A percentile compares a stretch with the other conserved stretches of the same genome.
phyloP scores from a whole-genome alignment of 208 protist genomes.

The Phytomonas serpens region DNA sequence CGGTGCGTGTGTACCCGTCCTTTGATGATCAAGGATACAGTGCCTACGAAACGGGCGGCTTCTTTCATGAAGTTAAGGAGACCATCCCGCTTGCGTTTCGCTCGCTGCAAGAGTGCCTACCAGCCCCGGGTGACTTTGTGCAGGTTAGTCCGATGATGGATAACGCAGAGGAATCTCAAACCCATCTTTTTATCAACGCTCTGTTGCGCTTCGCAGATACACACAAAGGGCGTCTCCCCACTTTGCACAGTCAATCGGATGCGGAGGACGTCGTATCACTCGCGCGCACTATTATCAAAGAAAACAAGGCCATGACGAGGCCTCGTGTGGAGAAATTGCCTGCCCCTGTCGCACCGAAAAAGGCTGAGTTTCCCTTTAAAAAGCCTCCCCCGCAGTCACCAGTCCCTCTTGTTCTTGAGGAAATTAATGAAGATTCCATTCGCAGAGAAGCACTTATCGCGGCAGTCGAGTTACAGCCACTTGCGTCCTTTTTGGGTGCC shows the following conservation, averaged over 20 bases:
- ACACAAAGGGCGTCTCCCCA: conserved; percentile 40
- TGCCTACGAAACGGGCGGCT: conserved; percentile 73
- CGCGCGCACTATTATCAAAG: conserved; percentile 38
- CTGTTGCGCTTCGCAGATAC: conserved; percentile 64
- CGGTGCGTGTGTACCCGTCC: conserved; percentile 80
- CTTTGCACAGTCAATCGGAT: conserved; percentile 51
- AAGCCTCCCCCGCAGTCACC: conserved; percentile 50
- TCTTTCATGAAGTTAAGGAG: conserved; percentile 83
- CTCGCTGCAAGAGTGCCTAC: conserved; percentile 40
- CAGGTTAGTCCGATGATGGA: conserved; percentile 84
- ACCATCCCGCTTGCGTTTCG: conserved; percentile 42
- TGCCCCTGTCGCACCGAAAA: conserved; percentile 16
- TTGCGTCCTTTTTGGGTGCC: conserved; percentile 91
- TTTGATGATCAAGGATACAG: conserved; percentile 62
- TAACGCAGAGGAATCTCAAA: conserved; percentile 64
- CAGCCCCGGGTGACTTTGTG: conserved; percentile 56
- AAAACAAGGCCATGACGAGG: conserved; percentile 39
- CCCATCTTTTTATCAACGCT: conserved; percentile 48
- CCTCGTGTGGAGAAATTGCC: conserved; percentile 2
- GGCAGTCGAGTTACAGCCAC: conserved; percentile 73
- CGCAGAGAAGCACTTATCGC: conserved; percentile 42
- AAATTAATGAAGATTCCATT: conserved; percentile 44
- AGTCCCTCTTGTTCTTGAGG: conserved; percentile 45
- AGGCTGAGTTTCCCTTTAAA: conserved; percentile 54
- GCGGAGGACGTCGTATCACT: conserved; percentile 49